phyloP scores from a whole-genome alignment of 495 filamentous ascomycete species.

The Lophiostoma macrostomum region DNA sequence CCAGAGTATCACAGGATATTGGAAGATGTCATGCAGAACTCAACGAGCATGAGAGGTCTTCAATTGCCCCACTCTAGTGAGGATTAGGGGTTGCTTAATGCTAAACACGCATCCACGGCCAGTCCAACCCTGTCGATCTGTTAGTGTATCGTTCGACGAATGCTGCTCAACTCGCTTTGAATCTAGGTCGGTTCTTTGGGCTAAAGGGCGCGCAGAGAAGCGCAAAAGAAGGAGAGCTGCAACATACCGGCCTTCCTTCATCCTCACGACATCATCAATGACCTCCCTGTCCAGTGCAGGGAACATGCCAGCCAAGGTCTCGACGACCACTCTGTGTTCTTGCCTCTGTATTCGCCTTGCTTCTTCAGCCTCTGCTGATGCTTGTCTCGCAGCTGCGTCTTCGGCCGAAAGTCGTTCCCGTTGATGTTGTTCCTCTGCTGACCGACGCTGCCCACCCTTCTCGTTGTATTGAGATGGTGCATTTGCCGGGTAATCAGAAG shows the following conservation, averaged over 20 bases:
- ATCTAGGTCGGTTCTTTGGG: neutral
- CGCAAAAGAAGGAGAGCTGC: neutral
- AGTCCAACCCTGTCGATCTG: slow-evolving; percentile 65
- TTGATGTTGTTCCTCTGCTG: slow-evolving; percentile 16
- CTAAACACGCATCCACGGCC: slow-evolving; percentile 88
- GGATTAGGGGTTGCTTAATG: slow-evolving; percentile 52
- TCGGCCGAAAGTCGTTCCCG: slow-evolving; percentile 58
- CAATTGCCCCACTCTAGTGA: neutral
- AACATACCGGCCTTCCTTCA: slow-evolving; percentile 85
- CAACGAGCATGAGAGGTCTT: no score
- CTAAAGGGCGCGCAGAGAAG: no score
- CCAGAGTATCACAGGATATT: no score
- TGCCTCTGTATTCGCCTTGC: slow-evolving; percentile 77
- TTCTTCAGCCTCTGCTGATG: slow-evolving; percentile 87
- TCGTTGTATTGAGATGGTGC: slow-evolving; percentile 3
- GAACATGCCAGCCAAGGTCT: slow-evolving; percentile 90
- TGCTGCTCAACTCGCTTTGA: neutral
- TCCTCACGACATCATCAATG: slow-evolving; percentile 88
- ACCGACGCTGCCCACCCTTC: slow-evolving; percentile 20
- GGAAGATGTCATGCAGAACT: no score
- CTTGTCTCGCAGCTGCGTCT: slow-evolving; percentile 90
- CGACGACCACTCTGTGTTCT: slow-evolving; percentile 88
- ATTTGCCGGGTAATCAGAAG: slow-evolving; percentile 45
- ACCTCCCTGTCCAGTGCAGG: slow-evolving; percentile 85
- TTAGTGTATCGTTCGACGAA: neutral